Conservation (phyloP, 1,284 basidiomycete genomes). For the Papiliotrema nemorosa region DNA sequence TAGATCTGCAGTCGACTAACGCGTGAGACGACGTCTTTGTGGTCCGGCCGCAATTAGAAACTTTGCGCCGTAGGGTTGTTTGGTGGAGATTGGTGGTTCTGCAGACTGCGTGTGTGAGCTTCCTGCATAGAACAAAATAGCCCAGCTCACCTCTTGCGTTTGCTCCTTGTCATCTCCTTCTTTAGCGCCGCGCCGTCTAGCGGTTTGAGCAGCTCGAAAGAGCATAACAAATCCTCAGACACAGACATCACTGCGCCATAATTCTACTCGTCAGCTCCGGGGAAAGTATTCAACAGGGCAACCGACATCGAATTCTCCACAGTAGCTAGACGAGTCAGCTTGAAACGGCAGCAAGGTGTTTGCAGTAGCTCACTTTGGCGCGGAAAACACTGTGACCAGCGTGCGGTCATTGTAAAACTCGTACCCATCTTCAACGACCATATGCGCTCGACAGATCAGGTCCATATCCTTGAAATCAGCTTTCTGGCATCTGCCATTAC, state of each 20-base stretch:
- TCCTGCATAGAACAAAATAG: background rate
- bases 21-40: too few species aligned
- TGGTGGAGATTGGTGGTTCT: constrained; percentile 51
- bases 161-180: constrained; percentile 98
- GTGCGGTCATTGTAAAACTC: constrained; percentile 99
- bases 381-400: constrained; percentile 96
- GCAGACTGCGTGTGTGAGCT: constrained; percentile 31
- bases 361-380: constrained; percentile 84
- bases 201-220: constrained; percentile 95
- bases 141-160: constrained; percentile 78
- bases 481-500: too few species aligned
- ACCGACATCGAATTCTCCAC: constrained; percentile 44
- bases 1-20: too few species aligned
- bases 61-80: constrained; percentile 49
- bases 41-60: constrained; percentile 34
- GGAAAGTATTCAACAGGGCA: too few species aligned
- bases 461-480: constrained; percentile 75
- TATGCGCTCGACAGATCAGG: constrained; percentile 97
- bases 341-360: background rate
- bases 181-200: constrained; percentile 90
- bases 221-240: constrained; percentile 93
- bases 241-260: constrained; percentile 43
- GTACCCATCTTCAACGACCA: constrained; percentile 99
- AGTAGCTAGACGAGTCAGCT: constrained; percentile 34
- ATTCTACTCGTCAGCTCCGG: background rate